Base-by-base conservation (phyloP, 2,329 filamentous ascomycete species). In the Diaporthe nobilis region DNA sequence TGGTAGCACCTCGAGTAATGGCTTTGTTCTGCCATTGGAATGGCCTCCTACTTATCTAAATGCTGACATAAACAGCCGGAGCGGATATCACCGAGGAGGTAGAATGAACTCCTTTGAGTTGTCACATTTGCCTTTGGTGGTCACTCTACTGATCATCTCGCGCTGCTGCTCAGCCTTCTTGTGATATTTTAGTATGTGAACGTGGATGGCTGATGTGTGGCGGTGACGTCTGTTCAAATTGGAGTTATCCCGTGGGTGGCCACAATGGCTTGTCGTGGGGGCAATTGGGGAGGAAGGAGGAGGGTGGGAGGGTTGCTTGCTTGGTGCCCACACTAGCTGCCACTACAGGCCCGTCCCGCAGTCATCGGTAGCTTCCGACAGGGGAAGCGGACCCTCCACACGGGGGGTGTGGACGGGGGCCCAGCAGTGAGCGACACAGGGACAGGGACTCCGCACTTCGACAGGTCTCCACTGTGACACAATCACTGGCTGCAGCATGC, bases 281-380 rank as follows among this genome's bases (percentile, higher is more conserved):
- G 39, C 9, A 8, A 15, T 28, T 28, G 17, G 17, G 20, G 28
- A 28, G 63, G 25, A 9, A 6, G 61, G 7, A n/a, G 28, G 20
- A 42, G 13, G 60, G 12, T 9, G 42, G 25, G 31, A 31, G 34
- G 34, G 34, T 34, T 34, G 34, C 34, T 31, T 47, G 39, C 4
- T 22, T 20, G 61, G 61, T 67, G 65, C 4, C 65, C 65, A 68
- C 47, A 53, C 65, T 51, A 51, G 63, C 63, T 67, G 31, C 31
- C n/a, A 68, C 22, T 1, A 31, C 53, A 68, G 65, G 65, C 47
- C 65, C 65, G 65, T 68, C 65, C 65, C 65, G 65, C 65, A 13
- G 47, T 22, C 31, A 53, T 68, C 65, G 65, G 65, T 68, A 68
- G 65, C 65, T 68, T 68, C 65, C 65, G 65, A 68, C 65, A 68